A percentile compares a stretch with the other conserved stretches of the same genome.
These are phyloP conservation scores for Rhododendron ovatum DNA, from an alignment of 148 eudicot genomes.

Conservation along the genomic window DNA sequence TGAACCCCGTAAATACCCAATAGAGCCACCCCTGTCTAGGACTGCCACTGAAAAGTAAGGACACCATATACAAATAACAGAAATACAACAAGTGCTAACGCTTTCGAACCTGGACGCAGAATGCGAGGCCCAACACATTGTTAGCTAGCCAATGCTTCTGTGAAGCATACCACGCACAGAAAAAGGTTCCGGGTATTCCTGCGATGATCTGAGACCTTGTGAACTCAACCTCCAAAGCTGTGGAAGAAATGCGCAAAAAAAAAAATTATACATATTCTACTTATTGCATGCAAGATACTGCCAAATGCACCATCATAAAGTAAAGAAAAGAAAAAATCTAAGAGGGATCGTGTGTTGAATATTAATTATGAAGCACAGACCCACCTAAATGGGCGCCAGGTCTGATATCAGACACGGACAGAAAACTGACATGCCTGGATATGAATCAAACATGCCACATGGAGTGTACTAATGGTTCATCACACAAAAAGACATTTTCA, in stretches of 20 bases:
- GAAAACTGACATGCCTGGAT: neutral
- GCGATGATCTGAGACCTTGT: conserved; percentile 90
- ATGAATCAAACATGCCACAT: neutral
- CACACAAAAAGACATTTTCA: neutral
- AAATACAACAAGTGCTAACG: neutral
- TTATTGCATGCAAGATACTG: conserved; percentile 20
- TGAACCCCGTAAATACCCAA: too few species aligned
- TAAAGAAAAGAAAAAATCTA: neutral
- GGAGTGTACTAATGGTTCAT: neutral
- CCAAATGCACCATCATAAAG: conserved; percentile 12
- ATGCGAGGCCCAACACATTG: conserved; percentile 86
- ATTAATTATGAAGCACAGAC: neutral
- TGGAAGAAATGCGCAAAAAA: conserved; percentile 20
- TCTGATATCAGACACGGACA: neutral
- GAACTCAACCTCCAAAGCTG: conserved; percentile 95
- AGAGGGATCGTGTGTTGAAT: neutral
- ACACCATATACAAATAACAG: neutral
- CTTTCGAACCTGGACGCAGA: conserved; percentile 79
- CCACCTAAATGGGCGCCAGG: neutral
- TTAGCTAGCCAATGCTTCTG: conserved; percentile 99
- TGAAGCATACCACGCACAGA: conserved; percentile 94
- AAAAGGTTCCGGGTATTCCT: conserved; percentile 84
- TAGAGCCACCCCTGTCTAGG: neutral
- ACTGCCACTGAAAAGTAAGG: neutral
- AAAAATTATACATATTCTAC: conserved; percentile 19